phyloP scores from a whole-genome alignment of 208 protist genomes.

The Leishmania mexicana region DNA sequence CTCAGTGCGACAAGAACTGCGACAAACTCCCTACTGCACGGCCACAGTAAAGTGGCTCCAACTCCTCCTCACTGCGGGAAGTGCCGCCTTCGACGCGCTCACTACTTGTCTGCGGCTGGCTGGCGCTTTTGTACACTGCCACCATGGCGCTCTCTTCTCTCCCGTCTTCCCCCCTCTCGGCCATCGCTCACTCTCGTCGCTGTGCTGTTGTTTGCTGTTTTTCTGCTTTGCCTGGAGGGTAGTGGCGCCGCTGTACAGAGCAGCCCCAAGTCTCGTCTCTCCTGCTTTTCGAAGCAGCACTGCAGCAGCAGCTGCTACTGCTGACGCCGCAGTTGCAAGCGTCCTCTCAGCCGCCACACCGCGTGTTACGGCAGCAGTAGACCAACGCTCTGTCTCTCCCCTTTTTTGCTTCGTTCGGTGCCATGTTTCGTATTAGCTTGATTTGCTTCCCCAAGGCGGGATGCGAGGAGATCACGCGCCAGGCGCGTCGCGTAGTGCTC shows the following conservation, averaged over 20 bases:
- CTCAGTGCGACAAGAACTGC: background rate
- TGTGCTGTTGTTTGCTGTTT: background rate
- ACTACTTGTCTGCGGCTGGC: background rate
- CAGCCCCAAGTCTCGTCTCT: background rate
- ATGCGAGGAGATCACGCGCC: constrained; percentile 85
- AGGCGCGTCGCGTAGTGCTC: constrained; percentile 73
- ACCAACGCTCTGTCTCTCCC: background rate
- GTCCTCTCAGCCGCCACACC: background rate
- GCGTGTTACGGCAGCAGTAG: background rate
- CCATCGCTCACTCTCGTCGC: background rate
- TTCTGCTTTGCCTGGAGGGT: background rate
- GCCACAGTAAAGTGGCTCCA: background rate
- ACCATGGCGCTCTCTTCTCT: background rate
- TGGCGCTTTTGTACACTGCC: background rate
- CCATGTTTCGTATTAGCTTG: constrained; percentile 60
- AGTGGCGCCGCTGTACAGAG: constrained; percentile 1
- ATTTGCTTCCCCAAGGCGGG: constrained; percentile 73
- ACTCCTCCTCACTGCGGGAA: background rate
- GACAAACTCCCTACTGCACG: background rate
- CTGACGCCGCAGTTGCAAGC: background rate
- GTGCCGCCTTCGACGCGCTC: background rate
- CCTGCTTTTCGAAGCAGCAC: background rate
- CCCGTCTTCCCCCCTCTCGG: background rate
- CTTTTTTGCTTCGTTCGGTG: background rate
- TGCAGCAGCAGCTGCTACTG: background rate